Conservation (phyloP, 495 filamentous ascomycete genomes). For the Platismatia glauca region DNA sequence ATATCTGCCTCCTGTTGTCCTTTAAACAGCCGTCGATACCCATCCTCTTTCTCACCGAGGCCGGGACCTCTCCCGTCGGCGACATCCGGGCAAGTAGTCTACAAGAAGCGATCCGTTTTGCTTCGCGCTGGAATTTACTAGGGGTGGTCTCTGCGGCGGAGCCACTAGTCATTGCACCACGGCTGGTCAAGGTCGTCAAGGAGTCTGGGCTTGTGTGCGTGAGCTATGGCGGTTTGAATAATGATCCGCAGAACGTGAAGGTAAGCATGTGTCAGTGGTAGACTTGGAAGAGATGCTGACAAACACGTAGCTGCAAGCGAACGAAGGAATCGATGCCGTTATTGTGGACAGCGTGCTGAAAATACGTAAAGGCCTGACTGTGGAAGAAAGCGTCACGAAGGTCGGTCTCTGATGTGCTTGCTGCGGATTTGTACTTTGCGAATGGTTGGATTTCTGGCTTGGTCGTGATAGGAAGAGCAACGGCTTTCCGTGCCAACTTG, state of each 20-base stretch:
- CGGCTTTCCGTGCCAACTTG: background rate
- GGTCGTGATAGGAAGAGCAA: background rate
- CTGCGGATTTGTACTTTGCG: background rate
- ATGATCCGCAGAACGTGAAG: conserved; percentile 74
- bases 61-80: conserved; percentile 62
- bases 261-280: conserved; percentile 39
- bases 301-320: conserved; percentile 65
- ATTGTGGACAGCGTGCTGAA: conserved; percentile 90
- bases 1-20: conserved; percentile 84
- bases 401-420: background rate
- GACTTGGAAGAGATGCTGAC: conserved; percentile 22
- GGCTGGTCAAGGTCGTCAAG: conserved; percentile 94
- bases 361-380: conserved; percentile 63
- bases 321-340: conserved; percentile 92
- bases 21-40: conserved; percentile 97
- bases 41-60: conserved; percentile 88
- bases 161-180: conserved; percentile 75
- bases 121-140: conserved; percentile 84
- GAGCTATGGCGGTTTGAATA: conserved; percentile 86
- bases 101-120: conserved; percentile 92
- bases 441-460: background rate
- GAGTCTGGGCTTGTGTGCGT: conserved; percentile 90
- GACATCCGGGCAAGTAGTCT: conserved; percentile 88
- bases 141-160: conserved; percentile 81
- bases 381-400: conserved; percentile 4